These are phyloP conservation scores for Aspergillus fructus DNA, from an alignment of 2,329 filamentous ascomycete species.

Conservation along the genomic window DNA sequence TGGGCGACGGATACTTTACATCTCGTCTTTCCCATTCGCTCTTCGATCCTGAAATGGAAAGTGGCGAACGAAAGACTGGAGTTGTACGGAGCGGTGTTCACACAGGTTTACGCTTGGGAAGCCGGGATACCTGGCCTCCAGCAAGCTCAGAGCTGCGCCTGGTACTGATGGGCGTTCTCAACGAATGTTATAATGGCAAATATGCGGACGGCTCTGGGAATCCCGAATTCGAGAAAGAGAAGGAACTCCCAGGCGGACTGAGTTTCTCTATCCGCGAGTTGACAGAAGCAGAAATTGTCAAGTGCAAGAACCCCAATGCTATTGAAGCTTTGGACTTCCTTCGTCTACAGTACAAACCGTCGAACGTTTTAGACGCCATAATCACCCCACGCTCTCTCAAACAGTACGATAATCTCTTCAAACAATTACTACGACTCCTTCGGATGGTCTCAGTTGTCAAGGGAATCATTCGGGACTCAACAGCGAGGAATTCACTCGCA, in stretches of 20 bases:
- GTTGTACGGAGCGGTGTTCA: conserved; percentile 66
- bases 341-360: conserved; percentile 78
- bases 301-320: conserved; percentile 77
- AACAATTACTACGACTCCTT: conserved; percentile 70
- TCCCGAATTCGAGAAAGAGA: conserved; percentile 24
- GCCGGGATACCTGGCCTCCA: conserved; percentile 83
- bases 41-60: conserved; percentile 79
- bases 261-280: conserved; percentile 86
- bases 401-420: conserved; percentile 86
- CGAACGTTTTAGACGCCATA: conserved; percentile 67
- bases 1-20: conserved; percentile 82
- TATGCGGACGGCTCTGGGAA: conserved; percentile 21
- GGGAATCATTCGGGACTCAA: conserved; percentile 61
- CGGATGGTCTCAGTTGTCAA: conserved; percentile 76
- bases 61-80: conserved; percentile 71
- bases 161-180: conserved; percentile 79
- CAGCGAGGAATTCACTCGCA: conserved; percentile 31
- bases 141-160: conserved; percentile 90
- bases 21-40: conserved; percentile 77
- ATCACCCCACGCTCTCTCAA: conserved; percentile 69
- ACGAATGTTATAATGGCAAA: conserved; percentile 64
- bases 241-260: conserved; percentile 64
- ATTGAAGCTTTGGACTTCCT: conserved; percentile 93
- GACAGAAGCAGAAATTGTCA: conserved; percentile 72
- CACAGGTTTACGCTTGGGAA: conserved; percentile 82